Conservation (phyloP, 192 early-diverging fungal genomes). For the Piromyces sp. region DNA sequence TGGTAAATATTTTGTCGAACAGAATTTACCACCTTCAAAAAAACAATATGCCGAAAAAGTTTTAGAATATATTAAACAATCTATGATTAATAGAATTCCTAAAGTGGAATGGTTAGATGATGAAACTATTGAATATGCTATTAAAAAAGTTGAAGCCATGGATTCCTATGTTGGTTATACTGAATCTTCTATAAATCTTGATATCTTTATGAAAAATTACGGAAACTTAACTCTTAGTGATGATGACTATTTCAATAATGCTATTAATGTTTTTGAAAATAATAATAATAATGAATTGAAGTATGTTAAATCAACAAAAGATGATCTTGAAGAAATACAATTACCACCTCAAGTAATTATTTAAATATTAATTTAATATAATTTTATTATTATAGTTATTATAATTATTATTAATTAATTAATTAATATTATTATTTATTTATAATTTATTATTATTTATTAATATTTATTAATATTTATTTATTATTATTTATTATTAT, state of each 20-base stretch:
- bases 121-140: slow-evolving; percentile 23
- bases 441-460: no score
- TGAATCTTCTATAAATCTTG: slow-evolving; percentile 24
- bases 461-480: no score
- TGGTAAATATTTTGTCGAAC: slow-evolving; percentile 4
- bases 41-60: neutral
- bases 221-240: no score
- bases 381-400: no score
- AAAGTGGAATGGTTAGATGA: slow-evolving; percentile 41
- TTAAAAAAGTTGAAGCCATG: slow-evolving; percentile 37
- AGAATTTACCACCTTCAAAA: neutral
- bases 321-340: no score
- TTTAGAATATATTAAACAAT: slow-evolving; percentile 17
- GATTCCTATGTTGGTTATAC: slow-evolving; percentile 45
- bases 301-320: no score
- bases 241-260: slow-evolving; percentile 6
- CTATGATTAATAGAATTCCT: slow-evolving; percentile 18
- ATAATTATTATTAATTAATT: no score
- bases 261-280: slow-evolving; percentile 6
- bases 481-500: no score
- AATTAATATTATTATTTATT: no score
- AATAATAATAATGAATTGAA: neutral
- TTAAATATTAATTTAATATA: no score
- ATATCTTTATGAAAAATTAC: no score
- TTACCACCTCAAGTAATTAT: no score